A percentile compares a stretch with the other conserved stretches of the same genome.
These are phyloP conservation scores for Chrysoporthe puriensis DNA, from an alignment of 2,329 filamentous ascomycete genomes.

Conservation along the genomic window DNA sequence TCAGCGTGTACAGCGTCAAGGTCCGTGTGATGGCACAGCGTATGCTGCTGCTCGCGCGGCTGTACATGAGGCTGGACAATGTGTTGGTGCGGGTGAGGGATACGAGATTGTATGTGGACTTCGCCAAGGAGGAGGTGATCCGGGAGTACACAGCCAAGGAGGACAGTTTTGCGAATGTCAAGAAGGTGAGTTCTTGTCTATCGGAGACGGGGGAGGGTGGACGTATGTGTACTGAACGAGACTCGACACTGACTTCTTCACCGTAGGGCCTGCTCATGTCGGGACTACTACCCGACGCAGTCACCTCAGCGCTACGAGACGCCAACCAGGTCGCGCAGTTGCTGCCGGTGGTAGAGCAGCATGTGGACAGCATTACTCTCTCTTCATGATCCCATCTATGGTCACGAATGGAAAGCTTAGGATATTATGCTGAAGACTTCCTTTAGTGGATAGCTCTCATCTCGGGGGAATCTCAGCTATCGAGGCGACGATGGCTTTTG, in stretches of 20 bases:
- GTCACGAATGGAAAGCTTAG: background rate
- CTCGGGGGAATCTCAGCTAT: no score
- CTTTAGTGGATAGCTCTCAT: no score
- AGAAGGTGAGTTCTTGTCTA: constrained; percentile 57
- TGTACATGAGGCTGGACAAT: constrained; percentile 92
- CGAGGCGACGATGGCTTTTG: background rate
- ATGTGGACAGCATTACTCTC: constrained; percentile 53
- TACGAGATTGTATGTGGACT: constrained; percentile 90
- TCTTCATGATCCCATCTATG: constrained; percentile 12
- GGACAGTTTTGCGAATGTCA: constrained; percentile 76
- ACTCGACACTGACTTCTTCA: constrained; percentile 30
- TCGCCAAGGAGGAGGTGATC: constrained; percentile 76
- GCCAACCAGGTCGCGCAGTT: constrained; percentile 74
- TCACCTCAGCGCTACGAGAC: constrained; percentile 77
- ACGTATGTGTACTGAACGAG: no score
- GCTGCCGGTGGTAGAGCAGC: constrained; percentile 71
- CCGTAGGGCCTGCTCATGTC: constrained; percentile 52
- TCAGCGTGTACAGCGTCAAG: constrained; percentile 88
- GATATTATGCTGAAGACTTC: background rate
- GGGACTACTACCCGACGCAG: constrained; percentile 67
- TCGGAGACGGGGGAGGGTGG: background rate
- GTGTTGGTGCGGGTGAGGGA: constrained; percentile 87
- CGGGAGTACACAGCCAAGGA: constrained; percentile 92
- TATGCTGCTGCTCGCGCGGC: constrained; percentile 79
- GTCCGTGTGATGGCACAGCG: constrained; percentile 89